phyloP scores from a whole-genome alignment of 176 grass and related monocot species.

The Puccinellia tenuiflora region DNA sequence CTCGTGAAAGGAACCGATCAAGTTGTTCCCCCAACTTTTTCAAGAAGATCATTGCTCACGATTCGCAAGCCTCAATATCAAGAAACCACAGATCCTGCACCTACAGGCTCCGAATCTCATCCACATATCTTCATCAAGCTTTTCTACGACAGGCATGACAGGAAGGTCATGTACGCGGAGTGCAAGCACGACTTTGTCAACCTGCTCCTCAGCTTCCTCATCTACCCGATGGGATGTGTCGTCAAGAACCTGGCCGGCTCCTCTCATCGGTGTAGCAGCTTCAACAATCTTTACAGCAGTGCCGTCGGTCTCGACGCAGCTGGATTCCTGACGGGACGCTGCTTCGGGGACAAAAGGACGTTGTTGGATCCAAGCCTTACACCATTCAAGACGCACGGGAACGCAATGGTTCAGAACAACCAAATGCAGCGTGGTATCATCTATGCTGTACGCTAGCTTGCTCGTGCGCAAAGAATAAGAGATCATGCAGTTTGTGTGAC shows the following conservation, averaged over 20 bases:
- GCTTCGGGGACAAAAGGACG: not conserved
- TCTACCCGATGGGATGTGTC: not conserved
- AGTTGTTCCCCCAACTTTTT: not conserved
- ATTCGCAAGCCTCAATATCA: not conserved
- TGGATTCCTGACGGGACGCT: not conserved
- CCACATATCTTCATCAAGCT: not conserved
- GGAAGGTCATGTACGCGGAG: not conserved
- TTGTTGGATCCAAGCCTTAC: not conserved
- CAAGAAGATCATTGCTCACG: not conserved
- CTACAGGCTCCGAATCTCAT: no score
- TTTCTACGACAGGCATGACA: not conserved
- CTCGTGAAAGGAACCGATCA: not conserved
- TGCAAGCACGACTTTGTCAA: not conserved
- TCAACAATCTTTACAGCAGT: not conserved
- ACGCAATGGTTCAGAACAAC: not conserved
- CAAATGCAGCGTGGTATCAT: not conserved
- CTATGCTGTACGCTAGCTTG: not conserved
- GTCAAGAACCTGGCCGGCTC: not conserved
- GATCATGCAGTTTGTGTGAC: not conserved
- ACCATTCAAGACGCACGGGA: not conserved
- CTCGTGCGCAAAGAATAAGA: not conserved
- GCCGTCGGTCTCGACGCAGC: not conserved
- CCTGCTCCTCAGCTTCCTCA: not conserved
- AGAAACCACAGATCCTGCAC: not conserved
- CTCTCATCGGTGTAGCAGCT: not conserved